Evolutionary conservation across 352 stramenopile genomes (phyloP), one percentile per base, ranked within the genome.

Genomic region (Blastocystis sp.): DNA sequence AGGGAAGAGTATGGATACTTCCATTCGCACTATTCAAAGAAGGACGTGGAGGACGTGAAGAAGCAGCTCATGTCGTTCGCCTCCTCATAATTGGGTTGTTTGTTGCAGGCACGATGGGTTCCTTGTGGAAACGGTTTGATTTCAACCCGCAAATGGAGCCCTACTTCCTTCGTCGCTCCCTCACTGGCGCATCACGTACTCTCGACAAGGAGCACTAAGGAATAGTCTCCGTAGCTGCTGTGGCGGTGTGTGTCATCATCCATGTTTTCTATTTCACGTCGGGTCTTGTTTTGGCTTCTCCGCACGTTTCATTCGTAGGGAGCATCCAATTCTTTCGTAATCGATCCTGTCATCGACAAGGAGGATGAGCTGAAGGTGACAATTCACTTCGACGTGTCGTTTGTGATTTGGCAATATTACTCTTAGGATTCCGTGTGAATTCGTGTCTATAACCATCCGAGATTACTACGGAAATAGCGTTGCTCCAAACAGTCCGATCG

Each of bases 1-100:
- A 37, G 26, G 10, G 55, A 85, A 35, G 74, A 85, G 29, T 85
- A 50, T 24, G 74, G 24, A 29, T 85, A 67, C 45, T 85, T 70
- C 51, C 74, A 85, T 31, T 85, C 74, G 24, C 74, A 85, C 45
- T 85, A 85, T 55, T 85, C 74, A 13, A 29, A 85, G 51, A 85
- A 85, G 55, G 74, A 85, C 45, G 31, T 85, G 19, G 50, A 85
- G 37, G 74, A 85, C 31, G 74, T 85, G 74, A 85, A 85, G 61
- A 59, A 85, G 10, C 74, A 85, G 61, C 61, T 85, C 37, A 29
- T 24, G 26, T 45, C 65, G 21, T n/a, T 85, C 24, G 19, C 66
- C 31, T 77, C 33, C 2, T 59, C 35, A 60, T 45, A 45, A 77
- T 77, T 24, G 31, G 21, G 50, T 77, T 41, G 66, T 24, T 45